Evolutionary conservation across 805 yeast genomes (phyloP).

Genomic region (Candida sithepensis): DNA sequence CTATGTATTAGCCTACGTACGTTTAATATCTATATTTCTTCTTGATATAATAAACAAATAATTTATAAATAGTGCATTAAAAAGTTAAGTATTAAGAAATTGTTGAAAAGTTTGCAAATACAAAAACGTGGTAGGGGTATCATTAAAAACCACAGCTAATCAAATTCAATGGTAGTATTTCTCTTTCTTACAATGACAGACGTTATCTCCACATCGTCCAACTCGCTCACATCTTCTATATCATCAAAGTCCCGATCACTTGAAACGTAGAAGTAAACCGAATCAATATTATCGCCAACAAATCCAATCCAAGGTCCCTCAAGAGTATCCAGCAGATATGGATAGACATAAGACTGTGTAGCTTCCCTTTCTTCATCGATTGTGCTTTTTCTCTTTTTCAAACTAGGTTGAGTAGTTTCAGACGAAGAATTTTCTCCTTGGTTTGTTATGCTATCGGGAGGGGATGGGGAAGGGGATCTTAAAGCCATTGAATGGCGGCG

Average conservation of each 20-base stretch:
- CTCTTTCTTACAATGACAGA: constrained; percentile 19
- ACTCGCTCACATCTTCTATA: constrained; percentile 1
- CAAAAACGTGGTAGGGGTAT: neutral
- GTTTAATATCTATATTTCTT: no score
- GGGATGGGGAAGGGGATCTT: constrained; percentile 9
- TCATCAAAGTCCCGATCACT: constrained; percentile 3
- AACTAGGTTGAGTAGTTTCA: constrained; percentile 1
- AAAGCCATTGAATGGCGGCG: constrained; percentile 11
- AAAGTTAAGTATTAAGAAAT: neutral
- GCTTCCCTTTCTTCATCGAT: constrained; percentile 57
- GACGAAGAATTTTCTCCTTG: neutral
- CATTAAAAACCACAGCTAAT: constrained; percentile 4
- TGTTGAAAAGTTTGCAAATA: neutral
- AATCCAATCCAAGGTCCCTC: constrained; percentile 60
- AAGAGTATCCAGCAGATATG: constrained; percentile 41
- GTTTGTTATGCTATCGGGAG: neutral
- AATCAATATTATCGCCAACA: constrained; percentile 46
- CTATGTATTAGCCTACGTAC: neutral
- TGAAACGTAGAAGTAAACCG: constrained; percentile 29
- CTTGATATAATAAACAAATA: no score
- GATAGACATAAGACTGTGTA: constrained; percentile 47
- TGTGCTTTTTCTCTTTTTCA: constrained; percentile 42
- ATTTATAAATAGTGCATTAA: neutral
- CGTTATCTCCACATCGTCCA: constrained; percentile 8
- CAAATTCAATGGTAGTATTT: constrained; percentile 21